These are phyloP conservation scores for Leccinum rimulosum DNA, from an alignment of 768 basidiomycete species.

Conservation along the genomic window DNA sequence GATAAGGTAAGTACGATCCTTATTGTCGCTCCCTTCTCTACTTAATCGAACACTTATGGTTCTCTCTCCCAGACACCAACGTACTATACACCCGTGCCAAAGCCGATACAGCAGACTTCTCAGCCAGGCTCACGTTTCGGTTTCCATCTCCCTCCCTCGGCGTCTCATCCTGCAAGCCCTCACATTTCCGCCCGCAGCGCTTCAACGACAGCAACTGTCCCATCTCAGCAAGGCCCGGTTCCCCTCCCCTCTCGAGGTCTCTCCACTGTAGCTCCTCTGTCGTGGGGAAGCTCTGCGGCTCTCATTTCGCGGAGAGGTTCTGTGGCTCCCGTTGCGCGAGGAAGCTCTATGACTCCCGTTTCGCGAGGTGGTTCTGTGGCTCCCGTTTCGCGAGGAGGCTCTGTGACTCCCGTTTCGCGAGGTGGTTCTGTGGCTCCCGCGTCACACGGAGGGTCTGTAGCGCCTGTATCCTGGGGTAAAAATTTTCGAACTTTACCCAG, in stretches of 20 bases:
- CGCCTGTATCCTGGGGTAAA: background rate
- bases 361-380: no score
- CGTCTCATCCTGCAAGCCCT: background rate
- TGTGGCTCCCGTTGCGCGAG: background rate
- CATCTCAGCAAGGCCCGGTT: background rate
- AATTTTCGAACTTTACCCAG: background rate
- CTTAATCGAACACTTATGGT: background rate
- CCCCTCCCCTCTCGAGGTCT: background rate
- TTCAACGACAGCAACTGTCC: background rate
- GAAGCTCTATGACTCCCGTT: no score
- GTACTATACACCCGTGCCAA: background rate
- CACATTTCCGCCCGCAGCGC: background rate
- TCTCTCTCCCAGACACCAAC: background rate
- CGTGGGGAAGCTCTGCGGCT: background rate
- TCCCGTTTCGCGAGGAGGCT: no score
- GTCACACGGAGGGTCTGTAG: background rate
- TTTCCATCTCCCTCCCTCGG: background rate
- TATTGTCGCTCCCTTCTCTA: background rate
- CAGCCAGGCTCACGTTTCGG: background rate
- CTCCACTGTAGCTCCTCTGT: background rate
- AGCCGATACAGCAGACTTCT: background rate
- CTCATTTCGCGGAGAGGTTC: background rate
- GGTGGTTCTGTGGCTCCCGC: no score
- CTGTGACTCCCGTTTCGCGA: no score
- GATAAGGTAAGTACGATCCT: background rate